Base-by-base conservation (phyloP, 2,329 filamentous ascomycete species). In the Cercospora brassicicola region DNA sequence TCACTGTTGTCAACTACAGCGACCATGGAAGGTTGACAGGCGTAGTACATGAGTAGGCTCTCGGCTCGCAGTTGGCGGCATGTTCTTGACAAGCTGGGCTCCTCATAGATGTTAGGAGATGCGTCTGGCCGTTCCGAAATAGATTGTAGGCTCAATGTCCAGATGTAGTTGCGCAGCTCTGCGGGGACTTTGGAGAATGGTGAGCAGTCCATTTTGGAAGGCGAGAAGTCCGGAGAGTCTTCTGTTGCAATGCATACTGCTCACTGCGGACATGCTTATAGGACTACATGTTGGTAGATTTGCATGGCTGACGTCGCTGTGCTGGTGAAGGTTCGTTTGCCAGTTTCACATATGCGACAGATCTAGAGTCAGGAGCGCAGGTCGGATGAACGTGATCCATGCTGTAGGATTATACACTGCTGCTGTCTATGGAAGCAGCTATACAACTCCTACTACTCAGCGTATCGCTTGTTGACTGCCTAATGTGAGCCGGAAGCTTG, bases 131-230 rank as follows among this genome's bases (percentile, higher is more conserved):
- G 26, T 15, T 15, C 30, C 20, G 28, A 13, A 4, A 23, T 20
- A 10, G 18, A 18, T 39, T 26, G 13, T 15, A 61, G 3, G 33
- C 28, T 20, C 18, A 39, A 45, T 11, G 8, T 28, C 20, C 39
- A 61, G 33, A 61, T 61, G 11, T 4, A 39, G 20, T 61, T 61
- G n/a, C 59, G 59, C 23, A 61, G 10, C 31, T 61, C 59, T 26
- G 59, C 59, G 3, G 59, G 31, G 7, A 61, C 18, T 18, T 15
- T 39, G 23, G 20, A 42, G 36, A 61, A 45, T 15, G 59, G 59
- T 28, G 59, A 61, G 18, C 20, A 11, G 10, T 61, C 59, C 59
- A 61, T 61, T 23, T 4, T 11, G 0, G 10, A 23, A 26, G 45
- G 45, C 20, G 20, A 51, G 18, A 26, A 51, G 45, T 10, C 10